phyloP scores from a whole-genome alignment of 495 filamentous ascomycete genomes.

The Aspergillus coremiiformis region DNA sequence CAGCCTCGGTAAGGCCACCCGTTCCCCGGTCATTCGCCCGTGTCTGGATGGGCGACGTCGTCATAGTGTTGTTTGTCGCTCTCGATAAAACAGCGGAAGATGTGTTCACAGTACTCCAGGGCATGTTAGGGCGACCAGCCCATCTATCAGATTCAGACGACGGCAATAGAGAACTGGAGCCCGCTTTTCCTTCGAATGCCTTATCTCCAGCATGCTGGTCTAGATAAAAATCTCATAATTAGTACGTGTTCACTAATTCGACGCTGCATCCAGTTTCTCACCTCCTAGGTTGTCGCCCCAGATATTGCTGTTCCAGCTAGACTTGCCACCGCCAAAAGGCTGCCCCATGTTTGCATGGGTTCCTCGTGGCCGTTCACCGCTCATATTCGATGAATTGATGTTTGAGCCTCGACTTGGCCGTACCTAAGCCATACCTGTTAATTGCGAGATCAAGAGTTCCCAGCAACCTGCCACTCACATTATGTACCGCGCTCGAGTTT shows the following conservation, averaged over 20 bases:
- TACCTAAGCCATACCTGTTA: slow-evolving; percentile 16
- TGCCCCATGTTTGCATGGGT: slow-evolving; percentile 35
- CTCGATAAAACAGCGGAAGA: slow-evolving; percentile 36
- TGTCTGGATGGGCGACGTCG: slow-evolving; percentile 44
- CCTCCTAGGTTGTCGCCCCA: slow-evolving; percentile 53
- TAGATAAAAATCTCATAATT: slow-evolving; percentile 2
- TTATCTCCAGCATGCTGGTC: slow-evolving; percentile 27
- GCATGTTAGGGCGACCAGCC: slow-evolving; percentile 38
- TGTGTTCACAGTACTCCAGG: slow-evolving; percentile 51
- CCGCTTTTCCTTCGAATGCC: slow-evolving; percentile 46
- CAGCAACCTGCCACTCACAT: slow-evolving; percentile 22
- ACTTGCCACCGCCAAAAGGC: slow-evolving; percentile 38
- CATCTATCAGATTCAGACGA: slow-evolving; percentile 58
- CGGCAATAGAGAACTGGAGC: slow-evolving; percentile 58
- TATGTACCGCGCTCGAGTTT: slow-evolving; percentile 34
- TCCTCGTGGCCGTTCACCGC: slow-evolving; percentile 32
- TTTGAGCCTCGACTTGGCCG: slow-evolving; percentile 32
- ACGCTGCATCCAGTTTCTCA: slow-evolving; percentile 6
- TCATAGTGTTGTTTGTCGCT: slow-evolving; percentile 33
- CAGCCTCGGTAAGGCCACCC: slow-evolving; percentile 31
- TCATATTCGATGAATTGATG: slow-evolving; percentile 36
- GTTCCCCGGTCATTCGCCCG: slow-evolving; percentile 37
- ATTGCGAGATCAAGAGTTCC: neutral
- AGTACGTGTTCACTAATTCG: neutral
- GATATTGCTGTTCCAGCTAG: slow-evolving; percentile 51